These are phyloP conservation scores for Cylindrotheca closterium DNA, from an alignment of 108 stramenopile species.

Conservation along the genomic window DNA sequence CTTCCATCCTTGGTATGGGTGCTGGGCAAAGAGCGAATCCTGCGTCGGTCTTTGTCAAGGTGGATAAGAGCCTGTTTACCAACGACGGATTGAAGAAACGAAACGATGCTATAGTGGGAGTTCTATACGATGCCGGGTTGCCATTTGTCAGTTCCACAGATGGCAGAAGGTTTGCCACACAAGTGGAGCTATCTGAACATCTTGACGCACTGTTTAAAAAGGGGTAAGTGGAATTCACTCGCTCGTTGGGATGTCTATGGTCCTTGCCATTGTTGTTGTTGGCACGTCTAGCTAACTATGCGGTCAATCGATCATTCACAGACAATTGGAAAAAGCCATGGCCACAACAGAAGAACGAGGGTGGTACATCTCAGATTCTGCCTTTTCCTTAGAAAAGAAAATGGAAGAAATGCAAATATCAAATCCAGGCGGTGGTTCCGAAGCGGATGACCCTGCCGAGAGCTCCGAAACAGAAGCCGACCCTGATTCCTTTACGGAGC, in stretches of 20 bases:
- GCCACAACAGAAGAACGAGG: slow-evolving; percentile 79
- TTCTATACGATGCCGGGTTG: slow-evolving; percentile 77
- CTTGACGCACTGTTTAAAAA: slow-evolving; percentile 73
- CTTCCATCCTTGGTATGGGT: not conserved
- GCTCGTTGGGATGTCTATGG: not conserved
- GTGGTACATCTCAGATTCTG: slow-evolving; percentile 60
- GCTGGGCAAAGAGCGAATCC: not conserved
- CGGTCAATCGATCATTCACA: slow-evolving; percentile 5
- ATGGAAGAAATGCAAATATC: slow-evolving; percentile 1
- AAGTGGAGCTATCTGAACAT: slow-evolving; percentile 74
- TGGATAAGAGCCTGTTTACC: slow-evolving; percentile 64
- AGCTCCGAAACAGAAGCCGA: slow-evolving; percentile 22
- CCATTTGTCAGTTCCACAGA: slow-evolving; percentile 82
- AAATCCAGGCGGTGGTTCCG: not conserved
- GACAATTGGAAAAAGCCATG: slow-evolving; percentile 79
- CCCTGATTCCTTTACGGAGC: slow-evolving; percentile 37
- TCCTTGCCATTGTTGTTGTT: not conserved
- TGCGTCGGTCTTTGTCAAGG: slow-evolving; percentile 17
- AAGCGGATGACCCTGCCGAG: slow-evolving; percentile 1
- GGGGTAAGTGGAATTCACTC: slow-evolving; percentile 22
- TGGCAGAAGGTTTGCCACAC: slow-evolving; percentile 73
- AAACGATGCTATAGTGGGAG: slow-evolving; percentile 68
- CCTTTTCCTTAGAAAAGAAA: slow-evolving; percentile 40
- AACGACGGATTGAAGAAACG: slow-evolving; percentile 72
- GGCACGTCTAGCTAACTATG: not conserved